phyloP scores from a whole-genome alignment of 1,284 basidiomycete genomes.

The Ceratobasidium sp. region DNA sequence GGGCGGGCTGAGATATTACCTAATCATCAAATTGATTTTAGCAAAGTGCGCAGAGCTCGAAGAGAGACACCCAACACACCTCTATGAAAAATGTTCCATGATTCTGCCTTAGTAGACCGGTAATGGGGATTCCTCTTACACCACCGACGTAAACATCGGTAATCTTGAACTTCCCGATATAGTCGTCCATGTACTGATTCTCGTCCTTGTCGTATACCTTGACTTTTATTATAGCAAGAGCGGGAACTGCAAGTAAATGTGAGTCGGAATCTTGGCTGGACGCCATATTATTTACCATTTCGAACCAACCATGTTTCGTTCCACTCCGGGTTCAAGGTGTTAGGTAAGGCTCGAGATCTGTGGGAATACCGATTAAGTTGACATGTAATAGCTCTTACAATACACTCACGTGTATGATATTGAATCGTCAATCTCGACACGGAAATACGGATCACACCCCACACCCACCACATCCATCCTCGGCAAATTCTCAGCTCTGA shows the following conservation, averaged over 20 bases:
- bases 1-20: slow-evolving; percentile 55
- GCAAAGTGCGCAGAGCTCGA: slow-evolving; percentile 46
- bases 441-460: slow-evolving; percentile 70
- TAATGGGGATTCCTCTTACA: slow-evolving; percentile 65
- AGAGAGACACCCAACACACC: slow-evolving; percentile 49
- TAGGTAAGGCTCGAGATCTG: slow-evolving; percentile 68
- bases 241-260: slow-evolving; percentile 65
- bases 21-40: slow-evolving; percentile 46
- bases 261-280: slow-evolving; percentile 55
- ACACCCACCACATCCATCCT: slow-evolving; percentile 72
- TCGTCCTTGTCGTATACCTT: slow-evolving; percentile 71
- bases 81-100: slow-evolving; percentile 71
- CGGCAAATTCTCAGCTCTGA: slow-evolving; percentile 53
- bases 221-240: slow-evolving; percentile 61
- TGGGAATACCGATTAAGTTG: too few species aligned
- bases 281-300: neutral
- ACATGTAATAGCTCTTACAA: neutral
- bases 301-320: slow-evolving; percentile 65
- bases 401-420: slow-evolving; percentile 63
- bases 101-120: slow-evolving; percentile 55
- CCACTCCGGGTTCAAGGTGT: slow-evolving; percentile 70
- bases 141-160: slow-evolving; percentile 56
- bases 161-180: slow-evolving; percentile 67
- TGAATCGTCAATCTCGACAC: slow-evolving; percentile 66
- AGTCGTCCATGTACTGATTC: slow-evolving; percentile 63